Conservation (phyloP, 768 basidiomycete species). For the Rhodotorula toruloides region DNA sequence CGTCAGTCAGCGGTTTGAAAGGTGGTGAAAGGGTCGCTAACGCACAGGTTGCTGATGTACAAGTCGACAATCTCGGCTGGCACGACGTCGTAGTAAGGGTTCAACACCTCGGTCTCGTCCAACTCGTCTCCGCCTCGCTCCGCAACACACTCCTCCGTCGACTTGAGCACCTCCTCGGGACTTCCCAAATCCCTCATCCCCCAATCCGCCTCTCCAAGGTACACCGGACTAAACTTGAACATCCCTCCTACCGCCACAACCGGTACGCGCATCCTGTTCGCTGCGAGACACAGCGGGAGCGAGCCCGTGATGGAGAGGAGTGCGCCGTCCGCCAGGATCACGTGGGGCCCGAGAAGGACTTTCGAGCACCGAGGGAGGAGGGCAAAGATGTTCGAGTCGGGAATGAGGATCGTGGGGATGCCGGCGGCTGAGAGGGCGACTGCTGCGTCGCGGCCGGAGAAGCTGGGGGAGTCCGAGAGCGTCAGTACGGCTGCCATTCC, state of each 20-base stretch:
- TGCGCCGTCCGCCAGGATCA: conserved; percentile 93
- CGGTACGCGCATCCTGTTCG: conserved; percentile 66
- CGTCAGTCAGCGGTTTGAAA: neutral
- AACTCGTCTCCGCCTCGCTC: conserved; percentile 47
- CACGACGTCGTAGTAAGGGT: conserved; percentile 96
- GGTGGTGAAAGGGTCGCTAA: conserved; percentile 16
- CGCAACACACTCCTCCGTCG: conserved; percentile 45
- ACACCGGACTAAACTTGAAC: conserved; percentile 88
- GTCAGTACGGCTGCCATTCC: too few relatives aligned
- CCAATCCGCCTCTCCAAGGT: conserved; percentile 80
- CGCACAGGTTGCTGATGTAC: conserved; percentile 96
- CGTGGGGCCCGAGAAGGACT: conserved; percentile 87
- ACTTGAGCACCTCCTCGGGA: conserved; percentile 47
- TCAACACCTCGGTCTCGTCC: conserved; percentile 84
- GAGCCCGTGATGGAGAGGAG: conserved; percentile 79
- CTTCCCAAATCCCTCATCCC: conserved; percentile 63
- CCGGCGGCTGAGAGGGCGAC: conserved; percentile 68
- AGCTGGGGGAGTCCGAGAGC: conserved; percentile 51
- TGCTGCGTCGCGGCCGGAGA: conserved; percentile 80
- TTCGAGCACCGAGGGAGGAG: conserved; percentile 97
- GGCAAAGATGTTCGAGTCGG: conserved; percentile 91
- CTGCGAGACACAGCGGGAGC: conserved; percentile 65
- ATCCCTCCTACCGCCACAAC: conserved; percentile 84
- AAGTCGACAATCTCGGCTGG: conserved; percentile 85
- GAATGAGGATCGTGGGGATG: conserved; percentile 93